These are phyloP conservation scores for Alisma plantagoaquatica DNA, from an alignment of 106 monocot species.

Conservation along the genomic window DNA sequence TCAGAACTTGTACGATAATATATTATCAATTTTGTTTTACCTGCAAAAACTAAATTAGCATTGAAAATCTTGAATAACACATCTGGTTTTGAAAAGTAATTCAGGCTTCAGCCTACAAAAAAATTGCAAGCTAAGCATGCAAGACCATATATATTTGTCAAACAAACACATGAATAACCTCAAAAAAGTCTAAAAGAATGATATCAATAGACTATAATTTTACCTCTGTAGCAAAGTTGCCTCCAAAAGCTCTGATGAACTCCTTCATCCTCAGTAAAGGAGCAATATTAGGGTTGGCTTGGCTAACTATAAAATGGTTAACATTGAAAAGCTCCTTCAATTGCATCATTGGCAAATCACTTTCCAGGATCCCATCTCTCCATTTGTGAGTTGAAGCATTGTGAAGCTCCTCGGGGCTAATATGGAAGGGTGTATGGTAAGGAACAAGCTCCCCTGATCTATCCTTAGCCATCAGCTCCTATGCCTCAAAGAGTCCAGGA, in stretches of 20 bases:
- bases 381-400: conserved; percentile 41
- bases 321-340: conserved; percentile 95
- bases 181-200: background rate
- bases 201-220: background rate
- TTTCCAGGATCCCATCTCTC: conserved; percentile 98
- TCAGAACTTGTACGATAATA: no score
- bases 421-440: conserved; percentile 56
- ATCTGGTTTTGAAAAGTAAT: no score
- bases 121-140: background rate
- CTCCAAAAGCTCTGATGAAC: conserved; percentile 72
- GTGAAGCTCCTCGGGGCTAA: conserved; percentile 19
- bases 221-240: conserved; percentile 96
- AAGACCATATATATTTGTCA: background rate
- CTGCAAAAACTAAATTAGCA: no score
- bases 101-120: background rate
- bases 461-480: conserved; percentile 94
- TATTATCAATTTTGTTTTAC: no score
- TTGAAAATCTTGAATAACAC: no score
- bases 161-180: background rate
- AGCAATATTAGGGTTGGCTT: conserved; percentile 93
- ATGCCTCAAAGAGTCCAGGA: conserved; percentile 90
- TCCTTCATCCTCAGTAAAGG: conserved; percentile 84
- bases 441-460: conserved; percentile 82
- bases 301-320: conserved; percentile 98
- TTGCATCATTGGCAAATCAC: conserved; percentile 89